phyloP scores from a whole-genome alignment of 2,329 filamentous ascomycete species.

The Monosporascus ibericus region DNA sequence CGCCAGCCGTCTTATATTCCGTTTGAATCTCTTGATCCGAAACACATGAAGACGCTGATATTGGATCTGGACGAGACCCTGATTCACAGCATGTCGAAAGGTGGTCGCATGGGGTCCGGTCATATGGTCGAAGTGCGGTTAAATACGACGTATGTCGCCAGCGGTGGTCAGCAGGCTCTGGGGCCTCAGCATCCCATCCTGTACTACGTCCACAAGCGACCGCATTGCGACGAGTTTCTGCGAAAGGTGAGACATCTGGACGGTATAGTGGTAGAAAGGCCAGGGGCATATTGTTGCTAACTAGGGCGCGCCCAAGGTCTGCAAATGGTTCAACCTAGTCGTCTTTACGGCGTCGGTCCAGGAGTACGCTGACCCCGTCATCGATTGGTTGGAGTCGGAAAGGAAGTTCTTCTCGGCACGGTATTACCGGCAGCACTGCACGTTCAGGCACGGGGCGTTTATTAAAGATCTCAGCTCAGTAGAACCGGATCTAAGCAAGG shows the following conservation, averaged over 20 bases:
- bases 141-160: conserved; percentile 63
- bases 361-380: conserved; percentile 96
- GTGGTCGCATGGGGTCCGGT: conserved; percentile 88
- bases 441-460: conserved; percentile 88
- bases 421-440: conserved; percentile 97
- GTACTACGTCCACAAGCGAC: conserved; percentile 98
- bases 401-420: conserved; percentile 91
- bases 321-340: conserved; percentile 97
- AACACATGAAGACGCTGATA: conserved; percentile 85
- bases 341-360: conserved; percentile 97
- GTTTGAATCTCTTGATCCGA: conserved; percentile 43
- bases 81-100: conserved; percentile 97
- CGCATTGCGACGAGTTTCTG: conserved; percentile 93
- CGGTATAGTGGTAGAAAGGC: neutral
- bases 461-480: conserved; percentile 97
- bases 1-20: conserved; percentile 84
- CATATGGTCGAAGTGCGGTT: conserved; percentile 99
- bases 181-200: conserved; percentile 92
- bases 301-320: conserved; percentile 48
- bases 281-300: conserved; percentile 13
- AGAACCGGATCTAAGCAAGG: conserved; percentile 92
- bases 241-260: conserved; percentile 56
- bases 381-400: conserved; percentile 96
- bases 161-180: conserved; percentile 58
- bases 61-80: conserved; percentile 94